These are phyloP conservation scores for Microdochium paspali DNA, from an alignment of 2,329 filamentous ascomycete species.

Conservation along the genomic window DNA sequence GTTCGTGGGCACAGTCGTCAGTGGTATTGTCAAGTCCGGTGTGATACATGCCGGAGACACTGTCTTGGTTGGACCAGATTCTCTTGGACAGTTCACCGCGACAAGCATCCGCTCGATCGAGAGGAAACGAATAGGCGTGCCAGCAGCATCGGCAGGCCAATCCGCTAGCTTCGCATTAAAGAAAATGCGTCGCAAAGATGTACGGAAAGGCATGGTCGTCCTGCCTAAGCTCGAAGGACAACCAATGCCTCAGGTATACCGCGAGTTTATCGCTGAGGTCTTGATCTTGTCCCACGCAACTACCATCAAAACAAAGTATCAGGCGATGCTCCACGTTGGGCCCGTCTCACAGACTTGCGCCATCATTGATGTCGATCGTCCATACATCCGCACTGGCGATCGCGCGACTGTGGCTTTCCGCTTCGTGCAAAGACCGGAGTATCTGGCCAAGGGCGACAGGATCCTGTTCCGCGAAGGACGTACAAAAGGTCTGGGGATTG, in stretches of 20 bases:
- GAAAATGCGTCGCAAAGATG: constrained; percentile 79
- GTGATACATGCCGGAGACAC: constrained; percentile 85
- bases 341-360: constrained; percentile 92
- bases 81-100: constrained; percentile 76
- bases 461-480: constrained; percentile 89
- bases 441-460: constrained; percentile 77
- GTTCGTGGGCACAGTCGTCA: constrained; percentile 92
- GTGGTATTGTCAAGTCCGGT: constrained; percentile 81
- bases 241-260: constrained; percentile 59
- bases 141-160: constrained; percentile 82
- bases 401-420: constrained; percentile 89
- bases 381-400: constrained; percentile 89
- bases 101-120: constrained; percentile 90
- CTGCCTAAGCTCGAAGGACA: constrained; percentile 72
- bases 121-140: constrained; percentile 82
- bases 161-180: constrained; percentile 88
- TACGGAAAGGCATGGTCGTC: constrained; percentile 96
- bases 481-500: constrained; percentile 91
- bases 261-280: constrained; percentile 77
- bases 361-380: constrained; percentile 96
- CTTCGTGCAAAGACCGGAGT: constrained; percentile 92
- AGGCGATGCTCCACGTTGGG: constrained; percentile 96
- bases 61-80: constrained; percentile 83
- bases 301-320: constrained; percentile 93
- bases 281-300: constrained; percentile 93